Evolutionary conservation across 2,329 filamentous ascomycete species (phyloP).

Genomic region (Cyphellophora attinorum): DNA sequence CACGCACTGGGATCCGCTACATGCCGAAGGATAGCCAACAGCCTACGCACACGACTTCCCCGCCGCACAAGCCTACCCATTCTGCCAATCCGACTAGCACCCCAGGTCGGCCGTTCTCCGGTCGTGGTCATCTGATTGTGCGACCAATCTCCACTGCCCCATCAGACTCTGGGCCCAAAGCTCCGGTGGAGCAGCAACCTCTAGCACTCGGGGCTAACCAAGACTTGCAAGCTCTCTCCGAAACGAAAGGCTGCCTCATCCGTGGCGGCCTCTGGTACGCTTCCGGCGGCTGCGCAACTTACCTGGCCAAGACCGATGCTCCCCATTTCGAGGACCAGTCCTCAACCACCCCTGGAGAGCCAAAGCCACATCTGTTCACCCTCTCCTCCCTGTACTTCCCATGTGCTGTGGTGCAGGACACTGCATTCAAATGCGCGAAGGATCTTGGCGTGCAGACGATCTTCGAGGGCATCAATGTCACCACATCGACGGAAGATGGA

Average conservation of each 20-base stretch:
- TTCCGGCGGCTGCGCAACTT: slow-evolving; percentile 58
- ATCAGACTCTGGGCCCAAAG: background rate
- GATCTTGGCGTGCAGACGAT: slow-evolving; percentile 32
- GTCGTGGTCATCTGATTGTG: slow-evolving; percentile 52
- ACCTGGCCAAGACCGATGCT: slow-evolving; percentile 39
- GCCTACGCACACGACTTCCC: slow-evolving; percentile 10
- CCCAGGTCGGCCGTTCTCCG: slow-evolving; percentile 39
- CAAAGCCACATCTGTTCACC: slow-evolving; percentile 37
- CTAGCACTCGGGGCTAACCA: too few relatives aligned
- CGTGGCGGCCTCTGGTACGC: slow-evolving; percentile 58
- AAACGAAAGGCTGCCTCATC: slow-evolving; percentile 54
- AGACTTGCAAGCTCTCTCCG: background rate
- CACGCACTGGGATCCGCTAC: slow-evolving; percentile 54
- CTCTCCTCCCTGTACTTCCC: slow-evolving; percentile 49
- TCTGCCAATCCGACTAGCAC: slow-evolving; percentile 18
- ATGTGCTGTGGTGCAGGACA: slow-evolving; percentile 41
- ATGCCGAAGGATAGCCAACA: slow-evolving; percentile 41
- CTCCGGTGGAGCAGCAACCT: background rate
- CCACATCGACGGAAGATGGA: background rate
- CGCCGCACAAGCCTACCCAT: slow-evolving; percentile 12
- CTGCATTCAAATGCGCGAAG: slow-evolving; percentile 43
- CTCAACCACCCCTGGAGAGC: too few relatives aligned
- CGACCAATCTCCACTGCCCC: slow-evolving; percentile 10
- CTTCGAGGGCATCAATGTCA: slow-evolving; percentile 23
- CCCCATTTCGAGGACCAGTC: background rate